A percentile compares a stretch with the other conserved stretches of the same genome.
Conservation (phyloP, 768 basidiomycete genomes). For the Xerocomellus chrysenteron region DNA sequence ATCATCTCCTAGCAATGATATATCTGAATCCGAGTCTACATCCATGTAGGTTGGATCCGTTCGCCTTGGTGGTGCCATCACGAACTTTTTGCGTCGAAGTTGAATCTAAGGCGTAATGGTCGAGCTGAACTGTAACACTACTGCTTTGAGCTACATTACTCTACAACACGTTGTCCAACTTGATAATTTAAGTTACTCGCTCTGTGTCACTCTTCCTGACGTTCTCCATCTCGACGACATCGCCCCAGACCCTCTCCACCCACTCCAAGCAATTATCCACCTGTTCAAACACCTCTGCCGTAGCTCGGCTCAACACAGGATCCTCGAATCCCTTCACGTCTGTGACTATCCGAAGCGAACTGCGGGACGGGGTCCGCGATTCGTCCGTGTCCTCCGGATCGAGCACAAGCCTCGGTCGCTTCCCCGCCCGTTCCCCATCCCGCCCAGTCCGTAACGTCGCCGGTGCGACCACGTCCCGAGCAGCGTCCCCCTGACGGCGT, state of each 20-base stretch:
- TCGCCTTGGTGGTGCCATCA: slow-evolving; percentile 29
- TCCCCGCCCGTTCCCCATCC: slow-evolving; percentile 18
- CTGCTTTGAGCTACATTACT: too few species aligned
- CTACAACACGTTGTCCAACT: background rate
- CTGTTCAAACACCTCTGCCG: slow-evolving; percentile 41
- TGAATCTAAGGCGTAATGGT: background rate
- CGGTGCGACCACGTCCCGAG: slow-evolving; percentile 10
- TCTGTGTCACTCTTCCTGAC: background rate
- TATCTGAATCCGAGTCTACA: slow-evolving; percentile 71
- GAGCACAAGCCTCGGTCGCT: slow-evolving; percentile 29
- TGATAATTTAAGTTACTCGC: background rate
- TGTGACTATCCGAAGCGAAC: slow-evolving; percentile 4
- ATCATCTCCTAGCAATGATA: slow-evolving; percentile 56
- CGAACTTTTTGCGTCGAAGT: background rate
- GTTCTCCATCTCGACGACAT: slow-evolving; percentile 31
- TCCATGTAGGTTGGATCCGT: slow-evolving; percentile 44
- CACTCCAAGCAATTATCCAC: slow-evolving; percentile 48
- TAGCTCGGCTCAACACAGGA: slow-evolving; percentile 46
- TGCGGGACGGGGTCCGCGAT: background rate
- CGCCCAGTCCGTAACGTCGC: slow-evolving; percentile 35
- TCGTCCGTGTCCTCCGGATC: slow-evolving; percentile 22
- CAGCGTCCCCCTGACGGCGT: slow-evolving; percentile 8
- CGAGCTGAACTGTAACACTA: background rate
- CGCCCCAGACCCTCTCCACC: slow-evolving; percentile 56
- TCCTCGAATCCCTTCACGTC: slow-evolving; percentile 70